phyloP scores from a whole-genome alignment of 169 alveolate species.

The Plasmodium berghei region DNA sequence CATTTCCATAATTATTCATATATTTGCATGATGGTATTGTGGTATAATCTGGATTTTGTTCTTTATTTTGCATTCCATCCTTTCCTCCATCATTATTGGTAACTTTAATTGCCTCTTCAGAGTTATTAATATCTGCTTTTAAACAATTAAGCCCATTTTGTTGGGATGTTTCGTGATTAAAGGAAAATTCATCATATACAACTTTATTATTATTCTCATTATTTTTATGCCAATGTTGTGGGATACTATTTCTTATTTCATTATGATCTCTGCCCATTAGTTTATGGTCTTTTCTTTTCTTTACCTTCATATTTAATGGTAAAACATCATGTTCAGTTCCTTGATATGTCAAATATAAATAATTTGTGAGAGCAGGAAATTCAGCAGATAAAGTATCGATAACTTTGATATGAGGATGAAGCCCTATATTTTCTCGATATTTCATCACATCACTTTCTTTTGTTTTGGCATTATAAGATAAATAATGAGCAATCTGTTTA shows the following conservation, averaged over 20 bases:
- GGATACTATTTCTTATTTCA: not conserved
- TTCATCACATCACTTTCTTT: slow-evolving; percentile 84
- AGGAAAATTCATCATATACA: too few species aligned
- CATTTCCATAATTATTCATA: too few species aligned
- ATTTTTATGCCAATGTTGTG: too few species aligned
- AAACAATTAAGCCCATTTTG: too few species aligned
- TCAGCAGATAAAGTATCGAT: slow-evolving; percentile 93
- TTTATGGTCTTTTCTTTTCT: slow-evolving; percentile 17
- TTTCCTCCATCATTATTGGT: too few species aligned
- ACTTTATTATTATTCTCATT: too few species aligned
- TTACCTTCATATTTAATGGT: slow-evolving; percentile 79
- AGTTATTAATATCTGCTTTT: too few species aligned
- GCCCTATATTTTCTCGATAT: slow-evolving; percentile 77
- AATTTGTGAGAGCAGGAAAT: slow-evolving; percentile 91
- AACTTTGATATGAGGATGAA: slow-evolving; percentile 87
- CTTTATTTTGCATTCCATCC: too few species aligned
- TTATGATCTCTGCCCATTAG: not conserved
- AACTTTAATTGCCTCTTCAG: too few species aligned
- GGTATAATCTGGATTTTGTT: too few species aligned
- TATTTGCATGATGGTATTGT: too few species aligned
- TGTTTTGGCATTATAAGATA: slow-evolving; percentile 43
- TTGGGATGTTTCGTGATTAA: too few species aligned
- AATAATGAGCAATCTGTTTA: slow-evolving; percentile 80
- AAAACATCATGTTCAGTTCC: slow-evolving; percentile 86
- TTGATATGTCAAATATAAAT: slow-evolving; percentile 89